Evolutionary conservation across 1,139 yeast genomes (phyloP).

Genomic region (Fermentozyma sake): DNA sequence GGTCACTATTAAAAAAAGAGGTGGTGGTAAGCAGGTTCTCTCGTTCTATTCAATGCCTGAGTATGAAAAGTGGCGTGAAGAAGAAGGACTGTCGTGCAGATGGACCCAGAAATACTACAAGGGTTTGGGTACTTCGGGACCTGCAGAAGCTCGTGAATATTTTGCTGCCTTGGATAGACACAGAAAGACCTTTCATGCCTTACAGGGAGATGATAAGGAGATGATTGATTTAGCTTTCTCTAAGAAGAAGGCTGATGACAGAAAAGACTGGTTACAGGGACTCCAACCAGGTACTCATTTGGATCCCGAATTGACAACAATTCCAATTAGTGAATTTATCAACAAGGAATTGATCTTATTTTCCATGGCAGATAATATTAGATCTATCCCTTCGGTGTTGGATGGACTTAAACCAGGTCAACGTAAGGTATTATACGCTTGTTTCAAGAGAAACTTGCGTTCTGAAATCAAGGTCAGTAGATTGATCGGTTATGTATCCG

Average conservation of each 20-base stretch:
- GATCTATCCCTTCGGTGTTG: constrained; percentile 90
- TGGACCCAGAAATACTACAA: constrained; percentile 96
- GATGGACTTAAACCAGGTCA: constrained; percentile 99
- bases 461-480: constrained; percentile 87
- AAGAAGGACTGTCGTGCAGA: constrained; percentile 67
- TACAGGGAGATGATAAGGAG: constrained; percentile 77
- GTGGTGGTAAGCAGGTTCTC: constrained; percentile 46
- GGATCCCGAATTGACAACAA: constrained; percentile 71
- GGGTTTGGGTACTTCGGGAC: constrained; percentile 95
- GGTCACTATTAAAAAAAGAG: constrained; percentile 72
- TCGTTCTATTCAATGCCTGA: constrained; percentile 96
- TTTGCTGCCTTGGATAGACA: constrained; percentile 84
- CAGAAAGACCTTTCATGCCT: constrained; percentile 77
- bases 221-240: constrained; percentile 90
- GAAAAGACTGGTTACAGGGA: constrained; percentile 94
- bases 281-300: constrained; percentile 89
- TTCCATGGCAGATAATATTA: constrained; percentile 93
- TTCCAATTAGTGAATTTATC: constrained; percentile 91
- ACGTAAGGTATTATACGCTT: constrained; percentile 85
- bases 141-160: constrained; percentile 81
- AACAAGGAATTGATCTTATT: constrained; percentile 92
- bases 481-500: constrained; percentile 85
- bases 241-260: constrained; percentile 92
- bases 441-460: constrained; percentile 75
- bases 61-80: constrained; percentile 88